phyloP scores from a whole-genome alignment of 257 asterid genomes.

The Solanum dulcamara region DNA sequence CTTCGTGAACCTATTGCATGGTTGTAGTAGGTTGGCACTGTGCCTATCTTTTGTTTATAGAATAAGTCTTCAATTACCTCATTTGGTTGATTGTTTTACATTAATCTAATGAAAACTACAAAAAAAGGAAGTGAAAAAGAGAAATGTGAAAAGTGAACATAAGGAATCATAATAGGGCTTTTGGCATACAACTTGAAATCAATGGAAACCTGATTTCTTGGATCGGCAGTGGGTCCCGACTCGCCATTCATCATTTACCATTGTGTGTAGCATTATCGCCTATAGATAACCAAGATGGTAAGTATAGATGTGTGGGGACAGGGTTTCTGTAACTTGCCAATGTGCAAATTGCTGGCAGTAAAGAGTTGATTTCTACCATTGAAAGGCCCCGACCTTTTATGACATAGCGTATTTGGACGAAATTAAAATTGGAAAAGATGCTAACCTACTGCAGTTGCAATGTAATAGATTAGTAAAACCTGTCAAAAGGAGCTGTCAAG shows the following conservation, averaged over 20 bases:
- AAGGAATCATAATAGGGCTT: background rate
- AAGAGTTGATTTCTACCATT: background rate
- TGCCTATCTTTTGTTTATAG: background rate
- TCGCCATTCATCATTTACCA: background rate
- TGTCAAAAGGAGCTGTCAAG: background rate
- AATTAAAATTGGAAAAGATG: background rate
- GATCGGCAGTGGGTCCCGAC: background rate
- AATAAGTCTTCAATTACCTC: background rate
- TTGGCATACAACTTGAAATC: background rate
- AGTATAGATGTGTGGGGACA: background rate
- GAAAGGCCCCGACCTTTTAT: background rate
- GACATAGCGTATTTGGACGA: background rate
- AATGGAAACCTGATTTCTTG: background rate
- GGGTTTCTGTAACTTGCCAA: background rate
- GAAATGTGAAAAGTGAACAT: background rate
- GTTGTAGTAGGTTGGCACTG: background rate
- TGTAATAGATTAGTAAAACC: background rate
- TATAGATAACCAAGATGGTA: background rate
- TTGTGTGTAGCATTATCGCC: background rate
- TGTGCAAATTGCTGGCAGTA: background rate
- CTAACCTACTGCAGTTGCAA: background rate
- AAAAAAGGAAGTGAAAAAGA: background rate
- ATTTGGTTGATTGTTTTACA: background rate
- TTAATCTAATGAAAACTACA: background rate
- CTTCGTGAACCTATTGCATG: background rate